These are phyloP conservation scores for Yarrowia deformans DNA, from an alignment of 805 yeast species.

Conservation along the genomic window DNA sequence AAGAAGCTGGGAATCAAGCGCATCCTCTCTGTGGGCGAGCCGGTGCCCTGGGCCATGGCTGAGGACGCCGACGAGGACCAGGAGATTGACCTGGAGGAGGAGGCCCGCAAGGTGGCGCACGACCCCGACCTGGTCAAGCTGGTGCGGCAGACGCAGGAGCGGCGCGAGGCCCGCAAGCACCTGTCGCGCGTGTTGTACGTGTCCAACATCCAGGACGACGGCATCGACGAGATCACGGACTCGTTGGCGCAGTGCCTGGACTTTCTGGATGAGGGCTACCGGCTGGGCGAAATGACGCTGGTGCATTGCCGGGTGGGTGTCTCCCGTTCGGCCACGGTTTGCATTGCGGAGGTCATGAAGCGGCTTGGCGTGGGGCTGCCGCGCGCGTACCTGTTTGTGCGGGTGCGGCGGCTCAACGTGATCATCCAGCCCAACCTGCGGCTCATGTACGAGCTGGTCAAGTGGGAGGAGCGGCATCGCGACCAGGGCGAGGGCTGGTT, in stretches of 20 bases:
- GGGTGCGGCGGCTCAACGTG: conserved; percentile 87
- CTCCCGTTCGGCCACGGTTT: conserved; percentile 91
- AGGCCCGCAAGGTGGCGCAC: conserved; percentile 21
- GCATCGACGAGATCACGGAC: conserved; percentile 75
- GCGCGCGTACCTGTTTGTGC: conserved; percentile 83
- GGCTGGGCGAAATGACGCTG: conserved; percentile 59
- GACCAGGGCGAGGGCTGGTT: conserved; percentile 46
- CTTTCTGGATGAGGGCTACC: conserved; percentile 65
- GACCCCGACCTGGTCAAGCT: conserved; percentile 29
- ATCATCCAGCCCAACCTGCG: conserved; percentile 93
- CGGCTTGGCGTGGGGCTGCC: conserved; percentile 71
- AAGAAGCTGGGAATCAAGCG: conserved; percentile 70
- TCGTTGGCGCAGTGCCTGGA: conserved; percentile 69
- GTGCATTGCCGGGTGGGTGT: conserved; percentile 98
- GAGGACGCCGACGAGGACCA: conserved; percentile 28
- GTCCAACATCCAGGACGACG: conserved; percentile 85
- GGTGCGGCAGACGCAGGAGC: conserved; percentile 33
- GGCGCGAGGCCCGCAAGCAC: conserved; percentile 42
- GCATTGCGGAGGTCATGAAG: conserved; percentile 93
- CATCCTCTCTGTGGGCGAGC: conserved; percentile 87
- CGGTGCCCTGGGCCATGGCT: conserved; percentile 61
- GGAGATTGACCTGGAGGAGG: conserved; percentile 36
- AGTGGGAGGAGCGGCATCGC: conserved; percentile 61
- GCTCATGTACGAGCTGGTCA: conserved; percentile 87
- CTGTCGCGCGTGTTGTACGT: conserved; percentile 65